Percentiles rank a stretch among this genome's conserved stretches.
Conservation (phyloP, 1,139 yeast species). For the Debaryomyces sp. region DNA sequence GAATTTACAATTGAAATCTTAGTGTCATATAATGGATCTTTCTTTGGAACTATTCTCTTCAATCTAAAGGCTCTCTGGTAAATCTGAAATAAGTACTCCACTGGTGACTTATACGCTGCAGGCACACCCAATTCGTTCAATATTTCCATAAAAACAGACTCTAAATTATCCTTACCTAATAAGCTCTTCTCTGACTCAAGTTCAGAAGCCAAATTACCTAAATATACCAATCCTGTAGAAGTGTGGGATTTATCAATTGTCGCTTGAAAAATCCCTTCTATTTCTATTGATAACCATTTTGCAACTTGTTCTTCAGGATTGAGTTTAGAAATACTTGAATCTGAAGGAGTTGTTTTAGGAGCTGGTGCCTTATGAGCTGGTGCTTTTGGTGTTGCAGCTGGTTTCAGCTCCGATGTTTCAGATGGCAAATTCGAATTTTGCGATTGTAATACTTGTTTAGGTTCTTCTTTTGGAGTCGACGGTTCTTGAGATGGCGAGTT, state of each 20-base stretch:
- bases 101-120: constrained; percentile 30
- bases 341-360: constrained; percentile 4
- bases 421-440: constrained; percentile 3
- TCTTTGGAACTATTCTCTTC: constrained; percentile 45
- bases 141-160: constrained; percentile 56
- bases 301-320: constrained; percentile 25
- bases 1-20: constrained; percentile 50
- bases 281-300: constrained; percentile 30
- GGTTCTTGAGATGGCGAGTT: background rate
- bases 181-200: constrained; percentile 28
- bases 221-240: constrained; percentile 22
- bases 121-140: constrained; percentile 55
- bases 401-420: constrained; percentile 1
- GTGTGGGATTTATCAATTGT: constrained; percentile 22
- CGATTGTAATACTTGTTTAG: constrained; percentile 6
- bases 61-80: constrained; percentile 43
- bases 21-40: constrained; percentile 37
- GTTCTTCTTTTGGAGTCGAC: constrained; percentile 3
- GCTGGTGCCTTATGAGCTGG: constrained; percentile 4
- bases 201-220: constrained; percentile 44
- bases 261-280: constrained; percentile 46
- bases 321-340: constrained; percentile 7
- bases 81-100: constrained; percentile 48
- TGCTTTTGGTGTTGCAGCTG: constrained; percentile 5
- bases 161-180: constrained; percentile 36